Evolutionary conservation across 768 basidiomycete species (phyloP), one percentile per base, ranked within the genome.

Genomic region (Boletellus ananas): DNA sequence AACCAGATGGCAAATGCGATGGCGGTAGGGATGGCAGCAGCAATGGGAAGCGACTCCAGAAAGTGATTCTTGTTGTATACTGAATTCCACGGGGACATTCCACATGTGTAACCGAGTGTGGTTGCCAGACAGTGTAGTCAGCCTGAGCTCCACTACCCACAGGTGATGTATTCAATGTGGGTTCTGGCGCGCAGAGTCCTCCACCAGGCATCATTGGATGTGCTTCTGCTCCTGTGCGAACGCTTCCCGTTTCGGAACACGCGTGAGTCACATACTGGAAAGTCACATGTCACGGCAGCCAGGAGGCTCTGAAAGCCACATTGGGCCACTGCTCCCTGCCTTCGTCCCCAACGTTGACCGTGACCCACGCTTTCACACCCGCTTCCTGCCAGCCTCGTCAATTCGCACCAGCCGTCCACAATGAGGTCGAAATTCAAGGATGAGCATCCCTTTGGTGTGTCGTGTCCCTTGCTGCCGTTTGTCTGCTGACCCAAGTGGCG

Each of bases 371-470:
- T 41, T 50, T 49, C 33, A 36, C 47, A 42, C 50, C 52, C 39
- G 52, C 44, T 51, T 43, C 16, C 41, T 17, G 33, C 47, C 47
- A 51, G 23, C 45, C 42, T 34, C 55, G 17, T 39, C 25, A 49
- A 33, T 45, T 43, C 43, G 11, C 29, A 45, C 6, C 37, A 52
- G 5, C 16, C 27, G 45, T 29, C 25, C 50, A 62, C 74, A 51
- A 92, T 92, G 90, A 83, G 90, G 72, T 92, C 91, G 66, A 94
- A 94, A 74, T 94, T 94, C 78, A 94, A 94, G 84, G 95, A 97
- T 73, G 95, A 98, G 74, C 95, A 99, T 72, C 92, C 92, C 55
- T 98, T 97, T 69, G 95, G 95, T 95, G 58, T 64, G 60, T 56
- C 53, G 52, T 56, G 51, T 53, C 61, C 31, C 52, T 54, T 39